Base-by-base conservation (phyloP, 2,329 filamentous ascomycete genomes). In the Cladosporium sphaerospermum region DNA sequence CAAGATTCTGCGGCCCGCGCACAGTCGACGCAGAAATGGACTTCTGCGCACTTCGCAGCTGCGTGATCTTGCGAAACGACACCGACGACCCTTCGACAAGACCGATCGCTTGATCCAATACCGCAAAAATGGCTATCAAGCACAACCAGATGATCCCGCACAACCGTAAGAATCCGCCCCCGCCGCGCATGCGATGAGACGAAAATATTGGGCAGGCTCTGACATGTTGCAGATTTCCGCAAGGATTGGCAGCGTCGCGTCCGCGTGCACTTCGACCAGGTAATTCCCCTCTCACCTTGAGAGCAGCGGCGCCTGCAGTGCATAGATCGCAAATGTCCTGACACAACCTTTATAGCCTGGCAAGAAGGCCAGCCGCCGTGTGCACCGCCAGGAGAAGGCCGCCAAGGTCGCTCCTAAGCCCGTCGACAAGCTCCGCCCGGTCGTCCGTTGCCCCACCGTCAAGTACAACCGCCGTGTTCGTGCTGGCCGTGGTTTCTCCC, bases 241-340 rank as follows among this genome's bases (percentile, higher is more conserved):
- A 96, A 96, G 89, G 91, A 99, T 84, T 99, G 93, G 93, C 91
- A 97, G 80, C 89, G 90, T 81, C 89, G 91, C 80, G 93, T 99
- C 74, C 89, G 90, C 80, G 88, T 89, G 78, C 93, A 99, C 84
- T 99, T 99, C 82, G 90, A 99, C 83, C 93, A 97, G 90, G 92
- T 95, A 92, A 79, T 71, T 76, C 73, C 77, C 77, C 74, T 74
- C 69, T 76, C 72, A 69, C 55, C 56, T 59, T 75, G 74, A 77
- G 75, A 76, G 74, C 67, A 72, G 74, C 72, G 74, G 75, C 75
- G 75, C 75, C 75, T 75, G 73, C 67, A 65, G 61, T 64, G 59
- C 59, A 63, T 52, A 57, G 66, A 64, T 67, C 67, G 67, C 40
- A 40, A 51, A 34, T 43, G 39, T 67, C 62, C 65, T 71, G 63